Evolutionary conservation across 345 rosid species (phyloP), one percentile per base, ranked within the genome.

Genomic region (Eutrema heterophyllum): DNA sequence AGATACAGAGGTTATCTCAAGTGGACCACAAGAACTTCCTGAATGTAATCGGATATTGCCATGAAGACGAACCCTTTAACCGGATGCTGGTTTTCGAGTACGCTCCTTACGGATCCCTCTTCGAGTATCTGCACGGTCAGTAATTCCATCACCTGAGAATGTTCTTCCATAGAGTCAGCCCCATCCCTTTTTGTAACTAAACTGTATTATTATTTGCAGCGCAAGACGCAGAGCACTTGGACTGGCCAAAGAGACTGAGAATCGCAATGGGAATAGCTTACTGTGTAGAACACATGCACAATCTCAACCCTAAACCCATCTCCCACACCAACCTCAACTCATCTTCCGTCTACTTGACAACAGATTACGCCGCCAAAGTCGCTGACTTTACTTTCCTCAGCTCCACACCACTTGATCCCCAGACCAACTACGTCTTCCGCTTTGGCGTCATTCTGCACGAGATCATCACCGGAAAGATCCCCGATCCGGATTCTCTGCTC

Each of bases 41-140:
- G 76, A 95, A 87, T 72, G 86, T 95, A 33, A 81, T 95, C 12
- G 97, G 98, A 16, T 92, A 76, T 63, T 95, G 99, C 72, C 97
- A 89, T 78, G 98, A 92, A 83, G 84, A 92, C 41, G 81, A 83
- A 56, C 96, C 97, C 9, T 90, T 95, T 79, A 88, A 91, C 27
- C 85, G 99, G 69, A 90, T 92, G 98, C 82, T 95, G 83, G 97
- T 95, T 67, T 92, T 92, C 53, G 98, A 95, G 63, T 95, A 95
- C 80, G 98, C 97, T 52, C 96, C 98, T 12, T 85, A 86, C 39
- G 99, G 99, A 65, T 87, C 96, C 6, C 94, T 95, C 74, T 95
- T 76, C 57, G 99, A 95, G 81, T 96, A 89, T 83, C 84, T 95
- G 40, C 93, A 95, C 52, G 65, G 99, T 95, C 59, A 87, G 92